phyloP scores from a whole-genome alignment of 345 rosid genomes.

The Syzygium jambos region DNA sequence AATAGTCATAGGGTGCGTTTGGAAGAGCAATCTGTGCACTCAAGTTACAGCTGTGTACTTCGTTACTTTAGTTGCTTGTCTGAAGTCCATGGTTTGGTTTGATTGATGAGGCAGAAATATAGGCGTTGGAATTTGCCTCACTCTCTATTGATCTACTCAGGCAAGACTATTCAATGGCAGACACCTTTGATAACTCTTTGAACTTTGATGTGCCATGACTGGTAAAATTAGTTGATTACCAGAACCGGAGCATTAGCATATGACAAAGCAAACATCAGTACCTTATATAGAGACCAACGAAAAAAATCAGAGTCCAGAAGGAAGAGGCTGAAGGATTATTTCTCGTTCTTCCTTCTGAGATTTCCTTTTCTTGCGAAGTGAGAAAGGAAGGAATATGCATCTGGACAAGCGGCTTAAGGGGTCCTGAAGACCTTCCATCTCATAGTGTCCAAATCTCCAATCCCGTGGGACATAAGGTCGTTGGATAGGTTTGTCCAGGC shows the following conservation, averaged over 20 bases:
- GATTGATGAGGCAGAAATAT: neutral
- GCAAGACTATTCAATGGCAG: neutral
- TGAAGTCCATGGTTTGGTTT: neutral
- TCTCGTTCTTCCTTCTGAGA: constrained; percentile 24
- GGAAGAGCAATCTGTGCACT: neutral
- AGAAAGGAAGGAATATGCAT: constrained; percentile 37
- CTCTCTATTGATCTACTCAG: neutral
- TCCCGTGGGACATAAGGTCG: constrained; percentile 52
- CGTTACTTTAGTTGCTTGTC: neutral
- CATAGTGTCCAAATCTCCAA: constrained; percentile 96
- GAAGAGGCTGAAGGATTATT: constrained; percentile 33
- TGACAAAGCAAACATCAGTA: neutral
- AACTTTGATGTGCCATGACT: neutral
- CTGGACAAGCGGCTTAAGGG: constrained; percentile 61
- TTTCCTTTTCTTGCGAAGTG: constrained; percentile 30
- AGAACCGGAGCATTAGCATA: neutral
- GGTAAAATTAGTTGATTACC: neutral
- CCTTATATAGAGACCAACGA: neutral
- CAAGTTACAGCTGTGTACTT: neutral
- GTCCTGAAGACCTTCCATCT: constrained; percentile 94
- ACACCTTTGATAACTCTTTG: neutral
- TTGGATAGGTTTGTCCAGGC: constrained; percentile 66
- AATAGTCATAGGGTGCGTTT: neutral
- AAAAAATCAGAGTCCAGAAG: neutral
- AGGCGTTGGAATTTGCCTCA: neutral